Percentiles rank a stretch among this genome's conserved stretches.
Conservation (phyloP, 2,329 filamentous ascomycete species). For the Leptoxyphium fumago region DNA sequence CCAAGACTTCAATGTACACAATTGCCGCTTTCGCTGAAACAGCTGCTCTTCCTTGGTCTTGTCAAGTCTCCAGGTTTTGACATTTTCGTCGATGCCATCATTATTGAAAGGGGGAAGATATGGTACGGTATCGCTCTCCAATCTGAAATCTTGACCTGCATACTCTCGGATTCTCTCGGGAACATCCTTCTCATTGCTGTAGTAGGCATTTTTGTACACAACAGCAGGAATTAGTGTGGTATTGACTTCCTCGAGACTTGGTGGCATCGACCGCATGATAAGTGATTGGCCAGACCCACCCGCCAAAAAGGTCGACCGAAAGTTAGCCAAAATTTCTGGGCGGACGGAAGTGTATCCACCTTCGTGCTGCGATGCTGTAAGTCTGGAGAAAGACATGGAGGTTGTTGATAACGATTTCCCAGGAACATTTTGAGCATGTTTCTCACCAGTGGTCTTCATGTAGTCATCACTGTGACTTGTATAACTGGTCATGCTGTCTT, state of each 20-base stretch:
- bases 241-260: constrained; percentile 31
- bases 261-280: constrained; percentile 26
- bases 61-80: constrained; percentile 41
- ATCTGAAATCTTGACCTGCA: constrained; percentile 69
- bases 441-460: too few relatives aligned
- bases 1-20: constrained; percentile 58
- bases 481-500: too few relatives aligned
- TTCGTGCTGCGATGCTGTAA: too few relatives aligned
- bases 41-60: constrained; percentile 35
- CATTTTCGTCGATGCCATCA: constrained; percentile 37
- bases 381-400: too few relatives aligned
- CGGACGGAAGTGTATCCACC: too few relatives aligned
- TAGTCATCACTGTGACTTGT: too few relatives aligned
- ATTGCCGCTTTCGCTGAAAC: constrained; percentile 38
- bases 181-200: constrained; percentile 71
- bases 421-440: too few relatives aligned
- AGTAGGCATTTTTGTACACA: constrained; percentile 75
- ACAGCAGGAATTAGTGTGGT: constrained; percentile 50
- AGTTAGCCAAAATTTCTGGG: not conserved
- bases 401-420: too few relatives aligned
- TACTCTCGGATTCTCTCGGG: constrained; percentile 67
- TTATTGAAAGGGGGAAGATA: constrained; percentile 59
- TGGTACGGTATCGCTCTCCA: constrained; percentile 60
- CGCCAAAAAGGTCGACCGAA: not conserved
- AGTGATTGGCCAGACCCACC: constrained; percentile 9